Evolutionary conservation across 768 basidiomycete genomes (phyloP), one percentile per base, ranked within the genome.

Genomic region (Erythrobasidium yunnanense): DNA sequence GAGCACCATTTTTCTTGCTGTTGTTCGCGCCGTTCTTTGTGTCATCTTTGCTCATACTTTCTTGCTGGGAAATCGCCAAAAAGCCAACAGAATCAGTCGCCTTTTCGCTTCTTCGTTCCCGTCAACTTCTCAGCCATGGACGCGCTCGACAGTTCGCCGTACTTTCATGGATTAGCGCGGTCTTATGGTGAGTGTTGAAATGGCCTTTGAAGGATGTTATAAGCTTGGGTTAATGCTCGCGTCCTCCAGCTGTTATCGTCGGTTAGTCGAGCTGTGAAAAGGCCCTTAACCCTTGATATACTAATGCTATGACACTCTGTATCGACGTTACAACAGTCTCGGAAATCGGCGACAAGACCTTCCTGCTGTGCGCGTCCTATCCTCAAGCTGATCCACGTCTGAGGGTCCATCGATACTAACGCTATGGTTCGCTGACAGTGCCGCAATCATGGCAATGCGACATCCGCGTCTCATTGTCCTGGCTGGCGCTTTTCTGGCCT

Each of bases 391-490:
- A 11, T 42, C 38, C n/a, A n/a, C 38, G 38, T 11, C 38, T 42
- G 33, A 22, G 15, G 20, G 25, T 60, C 33, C 25, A 35, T 1
- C 20, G 11, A 47, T 8, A 51, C 11, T 18, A 18, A 51, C 23
- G 20, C 27, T 55, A 17, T 22, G 6, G 13, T 20, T 29, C 20
- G 1, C 11, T 1, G 0, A 55, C 42, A 71, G 69, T 47, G 78
- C 93, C 53, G 90, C 92, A 55, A 90, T 92, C 54, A 77, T 81
- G 70, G 79, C 92, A 11, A 91, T 91, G 84, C 86, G 90, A 5
- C 78, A 89, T 85, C 73, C 87, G 83, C 72, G 90, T 22, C 70
- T 86, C 47, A 77, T 84, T 65, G 90, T 99, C 66, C 96, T 96
- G 74, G 80, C 74, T 22, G 95, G 92, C 32, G 92, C 95, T 1